Evolutionary conservation across 1,284 basidiomycete species (phyloP), one percentile per base, ranked within the genome.

Genomic region (Leccinum pseudoinsigne): DNA sequence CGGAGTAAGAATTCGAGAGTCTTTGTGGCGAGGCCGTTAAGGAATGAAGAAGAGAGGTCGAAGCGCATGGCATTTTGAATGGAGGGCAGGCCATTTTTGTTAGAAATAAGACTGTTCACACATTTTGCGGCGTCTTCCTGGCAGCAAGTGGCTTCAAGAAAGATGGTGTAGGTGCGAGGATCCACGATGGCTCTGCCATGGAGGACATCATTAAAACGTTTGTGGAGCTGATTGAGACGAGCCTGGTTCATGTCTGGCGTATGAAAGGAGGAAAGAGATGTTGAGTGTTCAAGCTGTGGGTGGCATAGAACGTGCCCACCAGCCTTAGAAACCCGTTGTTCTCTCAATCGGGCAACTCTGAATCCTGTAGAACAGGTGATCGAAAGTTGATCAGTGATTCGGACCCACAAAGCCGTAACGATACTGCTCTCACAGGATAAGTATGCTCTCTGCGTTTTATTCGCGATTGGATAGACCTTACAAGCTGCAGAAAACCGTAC

Each of bases 91-190:
- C 86, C 86, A 7, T 68, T 62, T 10, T 68, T 62, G 66, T 75
- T 81, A 11, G 71, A 74, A n/a, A 80, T 72, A 9, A 88, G 71
- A 58, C 71, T 80, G 64, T 75, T 71, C 21, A 85, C 66, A 63
- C 81, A 84, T 1, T 73, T 67, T 4, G 76, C 72, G 1, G 76
- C 71, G 64, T 85, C 80, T 12, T 72, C 66, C 59, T 83, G 81
- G 9, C 64, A 65, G 66, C 74, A 81, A 12, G 84, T 71, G 2
- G 81, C 82, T 67, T 88, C 82, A 5, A 88, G 73, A 65, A 86
- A 87, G 26, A 66, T 69, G 31, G 58, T 63, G 36, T 16, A 64
- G 40, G 34, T 60, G 7, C 61, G 64, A 56, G 67, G 60, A 16
- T 70, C 68, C 4, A 71, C 9, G 2, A 45, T 0, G 7, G 67